Conservation (phyloP, 2,329 filamentous ascomycete species). For the Colletotrichum kahawae region DNA sequence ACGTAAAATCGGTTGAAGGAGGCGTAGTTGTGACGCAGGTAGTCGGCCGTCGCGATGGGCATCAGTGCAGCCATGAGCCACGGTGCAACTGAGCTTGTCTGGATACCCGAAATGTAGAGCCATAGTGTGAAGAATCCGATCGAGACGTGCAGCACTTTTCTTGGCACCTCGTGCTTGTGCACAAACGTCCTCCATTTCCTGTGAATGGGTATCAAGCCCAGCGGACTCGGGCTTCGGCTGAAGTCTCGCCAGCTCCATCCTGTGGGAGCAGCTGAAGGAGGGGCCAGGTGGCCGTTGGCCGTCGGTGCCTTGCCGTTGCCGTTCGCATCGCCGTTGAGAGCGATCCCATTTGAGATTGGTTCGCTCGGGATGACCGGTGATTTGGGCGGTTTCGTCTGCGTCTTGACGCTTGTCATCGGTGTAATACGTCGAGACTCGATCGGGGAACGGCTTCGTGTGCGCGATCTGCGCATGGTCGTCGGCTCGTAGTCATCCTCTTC, state of each 20-base stretch:
- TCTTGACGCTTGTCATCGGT: constrained; percentile 57
- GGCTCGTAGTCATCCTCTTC: constrained; percentile 43
- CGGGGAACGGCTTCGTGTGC: constrained; percentile 75
- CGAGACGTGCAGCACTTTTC: constrained; percentile 91
- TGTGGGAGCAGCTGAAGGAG: constrained; percentile 58
- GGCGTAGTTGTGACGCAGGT: constrained; percentile 81
- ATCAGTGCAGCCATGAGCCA: constrained; percentile 81
- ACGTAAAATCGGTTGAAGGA: constrained; percentile 90
- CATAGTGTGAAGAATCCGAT: constrained; percentile 94
- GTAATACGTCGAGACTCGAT: constrained; percentile 56
- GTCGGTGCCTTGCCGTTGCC: constrained; percentile 30
- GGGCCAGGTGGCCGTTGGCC: constrained; percentile 74
- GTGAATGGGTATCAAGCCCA: constrained; percentile 95
- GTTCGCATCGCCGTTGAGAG: constrained; percentile 25
- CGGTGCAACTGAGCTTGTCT: constrained; percentile 80
- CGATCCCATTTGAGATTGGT: constrained; percentile 24
- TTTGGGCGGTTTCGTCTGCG: constrained; percentile 36
- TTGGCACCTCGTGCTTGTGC: constrained; percentile 95
- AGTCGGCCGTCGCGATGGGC: constrained; percentile 82
- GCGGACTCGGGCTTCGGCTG: constrained; percentile 88
- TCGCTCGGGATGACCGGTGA: constrained; percentile 25
- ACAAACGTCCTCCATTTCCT: constrained; percentile 89
- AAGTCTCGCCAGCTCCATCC: constrained; percentile 86
- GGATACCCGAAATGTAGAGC: constrained; percentile 81
- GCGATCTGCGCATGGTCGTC: constrained; percentile 63